Percentiles rank a stretch among this genome's conserved stretches.
Evolutionary conservation across 116 monocot species (phyloP).

Genomic region (Phalaenopsis hybrid): DNA sequence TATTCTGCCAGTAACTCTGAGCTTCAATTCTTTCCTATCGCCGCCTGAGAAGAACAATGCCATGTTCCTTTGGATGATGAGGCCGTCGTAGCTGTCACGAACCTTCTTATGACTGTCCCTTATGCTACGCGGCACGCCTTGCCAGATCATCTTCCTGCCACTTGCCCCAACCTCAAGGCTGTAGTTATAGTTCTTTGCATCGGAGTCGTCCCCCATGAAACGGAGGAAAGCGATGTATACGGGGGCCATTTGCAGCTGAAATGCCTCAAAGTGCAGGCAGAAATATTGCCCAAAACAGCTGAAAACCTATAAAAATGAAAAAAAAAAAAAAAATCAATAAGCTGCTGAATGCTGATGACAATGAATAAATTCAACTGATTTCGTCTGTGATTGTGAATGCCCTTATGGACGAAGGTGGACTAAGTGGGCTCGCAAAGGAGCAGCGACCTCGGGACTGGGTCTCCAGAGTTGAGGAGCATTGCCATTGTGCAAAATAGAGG

Average conservation of each 20-base stretch:
- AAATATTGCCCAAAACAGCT: slow-evolving; percentile 68
- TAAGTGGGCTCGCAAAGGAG: too few species aligned
- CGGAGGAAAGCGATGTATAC: slow-evolving; percentile 70
- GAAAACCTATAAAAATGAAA: slow-evolving; percentile 32
- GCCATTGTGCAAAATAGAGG: too few species aligned
- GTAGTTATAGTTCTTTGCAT: slow-evolving; percentile 72
- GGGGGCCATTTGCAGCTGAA: slow-evolving; percentile 47
- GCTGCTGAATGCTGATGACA: background rate
- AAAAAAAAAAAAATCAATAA: background rate
- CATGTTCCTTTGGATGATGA: slow-evolving; percentile 59
- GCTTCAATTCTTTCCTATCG: slow-evolving; percentile 56
- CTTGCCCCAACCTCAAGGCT: slow-evolving; percentile 61
- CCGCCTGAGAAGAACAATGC: slow-evolving; percentile 65
- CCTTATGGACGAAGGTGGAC: too few species aligned
- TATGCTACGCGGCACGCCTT: slow-evolving; percentile 63
- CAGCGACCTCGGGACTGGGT: too few species aligned
- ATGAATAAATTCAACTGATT: too few species aligned
- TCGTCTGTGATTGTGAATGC: too few species aligned
- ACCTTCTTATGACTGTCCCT: slow-evolving; percentile 68
- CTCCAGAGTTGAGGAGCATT: too few species aligned
- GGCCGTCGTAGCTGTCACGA: slow-evolving; percentile 62
- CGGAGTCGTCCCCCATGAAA: slow-evolving; percentile 64
- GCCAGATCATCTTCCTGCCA: slow-evolving; percentile 67
- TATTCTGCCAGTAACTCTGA: slow-evolving; percentile 62
- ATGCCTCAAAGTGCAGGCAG: slow-evolving; percentile 68